Percentiles rank a stretch among this genome's conserved stretches.
Conservation (phyloP, 2,329 filamentous ascomycete genomes). For the Aspergillus brunneoviolaceus region DNA sequence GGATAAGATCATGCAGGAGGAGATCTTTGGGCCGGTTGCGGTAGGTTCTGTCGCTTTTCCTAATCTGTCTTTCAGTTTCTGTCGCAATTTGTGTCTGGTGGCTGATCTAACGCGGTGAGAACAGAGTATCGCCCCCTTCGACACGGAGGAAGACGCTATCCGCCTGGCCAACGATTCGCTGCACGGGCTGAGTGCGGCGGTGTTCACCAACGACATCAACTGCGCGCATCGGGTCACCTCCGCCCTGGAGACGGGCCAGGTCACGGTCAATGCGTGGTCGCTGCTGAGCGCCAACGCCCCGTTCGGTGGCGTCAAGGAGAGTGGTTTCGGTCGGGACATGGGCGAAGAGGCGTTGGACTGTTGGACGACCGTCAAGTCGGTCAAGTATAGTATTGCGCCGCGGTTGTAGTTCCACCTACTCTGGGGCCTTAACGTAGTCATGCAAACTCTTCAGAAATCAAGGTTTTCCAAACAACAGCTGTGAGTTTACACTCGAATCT, state of each 20-base stretch:
- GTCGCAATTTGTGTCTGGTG: neutral
- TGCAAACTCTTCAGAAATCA: no score
- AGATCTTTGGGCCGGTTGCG: slow-evolving; percentile 60
- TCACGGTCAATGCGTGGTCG: slow-evolving; percentile 29
- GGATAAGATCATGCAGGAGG: slow-evolving; percentile 51
- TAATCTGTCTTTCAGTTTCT: neutral
- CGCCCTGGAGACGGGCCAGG: slow-evolving; percentile 25
- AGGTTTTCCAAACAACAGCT: no score
- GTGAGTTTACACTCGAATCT: no score
- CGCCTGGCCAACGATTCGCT: slow-evolving; percentile 55
- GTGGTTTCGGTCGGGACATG: slow-evolving; percentile 30
- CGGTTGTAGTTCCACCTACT: neutral
- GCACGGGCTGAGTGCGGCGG: slow-evolving; percentile 26
- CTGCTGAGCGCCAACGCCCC: slow-evolving; percentile 27
- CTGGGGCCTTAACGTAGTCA: neutral
- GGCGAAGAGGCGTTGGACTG: neutral
- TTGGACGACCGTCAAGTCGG: slow-evolving; percentile 1
- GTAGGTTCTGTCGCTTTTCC: slow-evolving; percentile 13
- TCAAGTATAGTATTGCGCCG: slow-evolving; percentile 1
- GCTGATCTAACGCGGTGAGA: no score
- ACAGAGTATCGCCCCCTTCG: slow-evolving; percentile 56
- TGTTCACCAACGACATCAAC: slow-evolving; percentile 29
- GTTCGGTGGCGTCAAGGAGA: slow-evolving; percentile 30
- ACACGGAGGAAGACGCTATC: slow-evolving; percentile 60
- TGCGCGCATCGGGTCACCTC: slow-evolving; percentile 25